These are phyloP conservation scores for Kuraishia molischiana DNA, from an alignment of 805 yeast species.

Conservation along the genomic window DNA sequence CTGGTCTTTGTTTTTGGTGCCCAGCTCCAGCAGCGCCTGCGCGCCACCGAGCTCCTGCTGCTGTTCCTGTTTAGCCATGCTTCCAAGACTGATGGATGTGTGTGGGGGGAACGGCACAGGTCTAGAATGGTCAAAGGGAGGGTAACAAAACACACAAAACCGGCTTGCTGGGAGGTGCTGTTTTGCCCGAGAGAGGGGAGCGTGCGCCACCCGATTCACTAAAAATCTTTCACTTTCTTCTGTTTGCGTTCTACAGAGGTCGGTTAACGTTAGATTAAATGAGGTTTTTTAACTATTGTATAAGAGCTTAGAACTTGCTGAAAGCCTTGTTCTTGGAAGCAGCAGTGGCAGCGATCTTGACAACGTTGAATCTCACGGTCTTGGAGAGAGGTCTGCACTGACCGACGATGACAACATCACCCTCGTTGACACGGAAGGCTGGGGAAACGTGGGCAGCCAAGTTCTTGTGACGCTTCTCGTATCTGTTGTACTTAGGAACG, in stretches of 20 bases:
- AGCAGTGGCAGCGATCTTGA: slow-evolving; percentile 79
- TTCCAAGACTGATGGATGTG: too few relatives aligned
- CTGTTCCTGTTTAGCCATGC: slow-evolving; percentile 2
- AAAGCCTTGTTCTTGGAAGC: slow-evolving; percentile 89
- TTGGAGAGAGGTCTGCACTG: slow-evolving; percentile 99
- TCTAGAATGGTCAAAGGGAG: too few relatives aligned
- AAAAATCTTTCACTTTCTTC: slow-evolving; percentile 4
- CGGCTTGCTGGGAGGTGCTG: too few relatives aligned
- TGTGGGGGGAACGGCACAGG: too few relatives aligned
- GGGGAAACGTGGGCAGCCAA: slow-evolving; percentile 99
- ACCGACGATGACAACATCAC: slow-evolving; percentile 98
- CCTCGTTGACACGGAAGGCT: slow-evolving; percentile 99
- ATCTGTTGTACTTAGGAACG: slow-evolving; percentile 99
- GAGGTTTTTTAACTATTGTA: not conserved
- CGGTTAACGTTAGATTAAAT: slow-evolving; percentile 1
- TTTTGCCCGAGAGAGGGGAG: not conserved
- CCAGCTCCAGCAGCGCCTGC: slow-evolving; percentile 16
- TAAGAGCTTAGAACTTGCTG: slow-evolving; percentile 77
- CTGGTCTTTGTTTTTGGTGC: slow-evolving; percentile 7
- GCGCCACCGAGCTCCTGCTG: slow-evolving; percentile 19
- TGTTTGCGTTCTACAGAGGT: not conserved
- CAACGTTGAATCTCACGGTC: slow-evolving; percentile 99
- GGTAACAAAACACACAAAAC: too few relatives aligned
- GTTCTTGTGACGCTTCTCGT: slow-evolving; percentile 99
- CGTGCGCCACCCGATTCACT: not conserved